phyloP scores from a whole-genome alignment of 345 rosid genomes.

The Euclidium syriacum region DNA sequence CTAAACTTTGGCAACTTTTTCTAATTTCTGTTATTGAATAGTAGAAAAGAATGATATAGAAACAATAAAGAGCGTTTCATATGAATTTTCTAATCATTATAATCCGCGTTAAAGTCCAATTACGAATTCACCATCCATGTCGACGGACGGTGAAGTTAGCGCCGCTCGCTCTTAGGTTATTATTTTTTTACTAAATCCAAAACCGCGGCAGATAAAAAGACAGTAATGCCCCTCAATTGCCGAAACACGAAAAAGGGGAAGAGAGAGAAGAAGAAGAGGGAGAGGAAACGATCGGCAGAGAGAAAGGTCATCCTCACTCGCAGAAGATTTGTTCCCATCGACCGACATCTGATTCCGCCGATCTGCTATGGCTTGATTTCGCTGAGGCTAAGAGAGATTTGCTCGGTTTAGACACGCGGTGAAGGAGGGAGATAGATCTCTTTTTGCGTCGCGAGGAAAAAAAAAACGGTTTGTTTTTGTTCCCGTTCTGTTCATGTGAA shows the following conservation, averaged over 20 bases:
- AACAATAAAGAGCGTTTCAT: no score
- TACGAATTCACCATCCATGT: conserved; percentile 9
- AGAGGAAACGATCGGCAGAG: conserved; percentile 14
- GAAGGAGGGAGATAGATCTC: conserved; percentile 22
- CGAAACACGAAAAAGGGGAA: neutral
- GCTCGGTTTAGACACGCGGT: neutral
- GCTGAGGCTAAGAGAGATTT: neutral
- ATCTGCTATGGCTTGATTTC: conserved; percentile 9
- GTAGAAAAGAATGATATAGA: no score
- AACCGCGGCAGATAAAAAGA: neutral
- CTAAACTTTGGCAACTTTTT: no score
- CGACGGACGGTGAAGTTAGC: conserved; percentile 17
- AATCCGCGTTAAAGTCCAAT: no score
- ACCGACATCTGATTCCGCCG: conserved; percentile 1
- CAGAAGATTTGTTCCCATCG: neutral
- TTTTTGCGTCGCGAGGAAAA: neutral
- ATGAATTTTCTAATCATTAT: no score
- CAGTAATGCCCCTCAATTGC: conserved; percentile 6
- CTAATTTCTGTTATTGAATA: no score
- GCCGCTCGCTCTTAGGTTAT: conserved; percentile 11
- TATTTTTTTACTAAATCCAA: conserved; percentile 7
- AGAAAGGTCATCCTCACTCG: conserved; percentile 1
- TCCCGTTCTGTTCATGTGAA: neutral
- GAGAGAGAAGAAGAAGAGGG: neutral
- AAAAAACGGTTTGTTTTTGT: conserved; percentile 10